Evolutionary conservation across 495 filamentous ascomycete genomes (phyloP), one percentile per base, ranked within the genome.

Genomic region (Pyronema domesticum): DNA sequence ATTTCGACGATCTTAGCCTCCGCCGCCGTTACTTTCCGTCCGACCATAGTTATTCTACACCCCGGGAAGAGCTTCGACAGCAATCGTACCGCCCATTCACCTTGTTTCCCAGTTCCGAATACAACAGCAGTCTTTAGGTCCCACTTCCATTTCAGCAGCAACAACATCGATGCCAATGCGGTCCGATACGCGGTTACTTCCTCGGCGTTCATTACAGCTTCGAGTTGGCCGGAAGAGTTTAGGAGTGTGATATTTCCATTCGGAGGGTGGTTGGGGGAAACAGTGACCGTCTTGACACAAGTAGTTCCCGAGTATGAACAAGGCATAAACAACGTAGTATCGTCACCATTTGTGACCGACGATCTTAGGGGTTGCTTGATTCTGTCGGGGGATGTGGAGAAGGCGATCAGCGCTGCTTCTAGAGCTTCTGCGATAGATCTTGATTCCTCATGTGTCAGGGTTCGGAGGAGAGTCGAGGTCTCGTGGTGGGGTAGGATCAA

Each of bases 131-230:
- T 86, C 58, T 80, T 78, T 33, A 89, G 78, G 0, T 17, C 14
- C 7, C 7, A 14, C 1, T 54, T 53, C 49, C 91, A 83, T 59
- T 78, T 80, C 49, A 73, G 75, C 46, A 95, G 76, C 0, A 94
- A 73, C 64, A 85, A 78, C 17, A 81, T 76, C 1, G 85, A 80
- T 0, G 83, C 81, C 35, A 96, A 75, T 0, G 91, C 89, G 3
- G 91, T 96, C 55, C 91, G 85, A 70, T 95, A 98, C 7, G 86
- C 86, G 2, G 91, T 96, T 11, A 96, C 65, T 54, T 88, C 85
- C 64, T 81, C 76, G 15, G 89, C 91, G 62, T 87, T 84, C 43
- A 98, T 72, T 55, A 96, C 71, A 8, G 81, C 91, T 34, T 83
- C 73, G 0, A 88, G 85, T 14, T 74, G 67, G 58, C 89, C 88